Conservation (phyloP, 2,329 filamentous ascomycete species). For the Malbranchea zuffiana region DNA sequence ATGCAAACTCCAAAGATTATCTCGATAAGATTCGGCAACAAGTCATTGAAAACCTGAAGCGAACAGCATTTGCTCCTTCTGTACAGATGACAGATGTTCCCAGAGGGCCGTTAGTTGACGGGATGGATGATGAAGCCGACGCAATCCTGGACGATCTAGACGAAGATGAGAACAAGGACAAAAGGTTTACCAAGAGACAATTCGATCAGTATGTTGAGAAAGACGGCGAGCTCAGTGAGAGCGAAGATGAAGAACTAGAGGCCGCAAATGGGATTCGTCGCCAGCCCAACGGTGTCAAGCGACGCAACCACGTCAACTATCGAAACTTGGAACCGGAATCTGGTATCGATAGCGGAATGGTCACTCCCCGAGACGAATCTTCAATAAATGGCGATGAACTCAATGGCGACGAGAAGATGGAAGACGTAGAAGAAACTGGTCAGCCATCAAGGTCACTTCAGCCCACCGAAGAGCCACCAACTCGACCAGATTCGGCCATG, state of each 20-base stretch:
- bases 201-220: constrained; percentile 70
- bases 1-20: constrained; percentile 57
- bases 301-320: constrained; percentile 52
- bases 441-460: constrained; percentile 23
- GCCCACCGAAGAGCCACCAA: constrained; percentile 20
- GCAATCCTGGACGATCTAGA: constrained; percentile 60
- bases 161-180: constrained; percentile 76
- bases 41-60: constrained; percentile 56
- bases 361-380: constrained; percentile 35
- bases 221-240: constrained; percentile 74
- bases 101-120: constrained; percentile 41
- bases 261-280: constrained; percentile 57
- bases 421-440: constrained; percentile 31
- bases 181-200: constrained; percentile 66
- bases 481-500: constrained; percentile 14
- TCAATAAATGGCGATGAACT: constrained; percentile 36
- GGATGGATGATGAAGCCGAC: constrained; percentile 55
- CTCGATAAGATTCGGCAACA: constrained; percentile 56
- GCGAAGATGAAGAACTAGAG: constrained; percentile 73
- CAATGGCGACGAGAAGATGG: constrained; percentile 32
- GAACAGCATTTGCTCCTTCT: constrained; percentile 51
- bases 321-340: constrained; percentile 48
- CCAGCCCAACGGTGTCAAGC: constrained; percentile 39
- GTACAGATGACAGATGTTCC: constrained; percentile 56
- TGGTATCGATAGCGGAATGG: constrained; percentile 43